phyloP scores from a whole-genome alignment of 805 yeast species.

The Hyphopichia homilentoma region DNA sequence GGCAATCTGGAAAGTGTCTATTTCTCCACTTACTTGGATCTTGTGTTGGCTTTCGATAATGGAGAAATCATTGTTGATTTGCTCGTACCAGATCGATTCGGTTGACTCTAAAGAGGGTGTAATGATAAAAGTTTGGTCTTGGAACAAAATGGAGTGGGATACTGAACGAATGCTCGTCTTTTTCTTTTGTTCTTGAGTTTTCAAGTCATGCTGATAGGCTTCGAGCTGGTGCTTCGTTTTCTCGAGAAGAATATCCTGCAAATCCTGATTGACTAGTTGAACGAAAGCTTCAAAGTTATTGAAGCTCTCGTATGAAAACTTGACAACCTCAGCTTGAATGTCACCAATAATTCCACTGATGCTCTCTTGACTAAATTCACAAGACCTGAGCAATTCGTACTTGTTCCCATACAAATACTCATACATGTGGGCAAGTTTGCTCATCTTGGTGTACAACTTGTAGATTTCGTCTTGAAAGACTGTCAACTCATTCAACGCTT shows the following conservation, averaged over 20 bases:
- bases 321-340: slow-evolving; percentile 12
- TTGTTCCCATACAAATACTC: slow-evolving; percentile 9
- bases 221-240: slow-evolving; percentile 16
- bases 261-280: slow-evolving; percentile 19
- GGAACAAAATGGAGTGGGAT: slow-evolving; percentile 33
- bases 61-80: slow-evolving; percentile 12
- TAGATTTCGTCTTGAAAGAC: slow-evolving; percentile 20
- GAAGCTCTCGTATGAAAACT: slow-evolving; percentile 13
- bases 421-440: slow-evolving; percentile 14
- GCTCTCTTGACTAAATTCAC: slow-evolving; percentile 10
- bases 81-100: slow-evolving; percentile 24
- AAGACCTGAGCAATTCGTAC: slow-evolving; percentile 12
- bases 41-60: slow-evolving; percentile 15
- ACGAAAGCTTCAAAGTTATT: slow-evolving; percentile 15
- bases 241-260: slow-evolving; percentile 14
- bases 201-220: background rate
- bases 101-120: slow-evolving; percentile 39
- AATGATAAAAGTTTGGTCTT: slow-evolving; percentile 32
- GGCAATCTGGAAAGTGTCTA: background rate
- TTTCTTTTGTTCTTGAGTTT: slow-evolving; percentile 1
- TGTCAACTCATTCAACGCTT: slow-evolving; percentile 17
- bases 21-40: slow-evolving; percentile 4
- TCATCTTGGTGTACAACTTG: slow-evolving; percentile 15
- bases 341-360: slow-evolving; percentile 9
- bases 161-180: slow-evolving; percentile 2